phyloP scores from a whole-genome alignment of 768 basidiomycete species.

The Naganishia vaughanmartiniae region DNA sequence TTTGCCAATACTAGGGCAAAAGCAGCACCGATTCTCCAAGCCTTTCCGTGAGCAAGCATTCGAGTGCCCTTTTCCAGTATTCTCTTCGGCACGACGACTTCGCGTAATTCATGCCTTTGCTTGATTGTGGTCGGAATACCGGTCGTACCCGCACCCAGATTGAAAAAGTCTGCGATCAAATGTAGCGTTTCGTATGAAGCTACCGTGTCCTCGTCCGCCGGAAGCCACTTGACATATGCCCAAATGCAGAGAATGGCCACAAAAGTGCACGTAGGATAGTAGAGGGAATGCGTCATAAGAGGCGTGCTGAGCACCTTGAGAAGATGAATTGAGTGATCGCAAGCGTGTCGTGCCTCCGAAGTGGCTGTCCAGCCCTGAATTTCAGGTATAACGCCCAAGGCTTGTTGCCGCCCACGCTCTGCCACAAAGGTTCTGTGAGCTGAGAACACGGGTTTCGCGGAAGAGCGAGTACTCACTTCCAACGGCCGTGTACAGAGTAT shows the following conservation, averaged over 20 bases:
- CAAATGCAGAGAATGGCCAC: slow-evolving; percentile 26
- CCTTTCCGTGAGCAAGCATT: slow-evolving; percentile 26
- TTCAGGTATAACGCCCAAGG: slow-evolving; percentile 21
- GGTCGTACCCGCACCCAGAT: not conserved
- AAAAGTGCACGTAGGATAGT: slow-evolving; percentile 26
- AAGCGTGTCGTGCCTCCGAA: slow-evolving; percentile 23
- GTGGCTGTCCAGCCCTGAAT: slow-evolving; percentile 24
- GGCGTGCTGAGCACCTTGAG: slow-evolving; percentile 25
- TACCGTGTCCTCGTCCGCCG: slow-evolving; percentile 17
- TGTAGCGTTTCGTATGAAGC: slow-evolving; percentile 15
- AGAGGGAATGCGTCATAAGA: slow-evolving; percentile 21
- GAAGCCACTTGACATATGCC: slow-evolving; percentile 29
- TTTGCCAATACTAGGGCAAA: slow-evolving; percentile 27
- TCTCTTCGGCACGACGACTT: slow-evolving; percentile 16
- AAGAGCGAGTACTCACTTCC: slow-evolving; percentile 17
- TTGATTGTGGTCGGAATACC: slow-evolving; percentile 12
- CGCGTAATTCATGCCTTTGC: slow-evolving; percentile 7
- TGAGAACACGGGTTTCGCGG: not conserved
- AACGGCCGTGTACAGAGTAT: slow-evolving; percentile 23
- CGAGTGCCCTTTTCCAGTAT: slow-evolving; percentile 26
- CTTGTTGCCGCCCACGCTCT: slow-evolving; percentile 26
- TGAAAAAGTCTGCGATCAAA: slow-evolving; percentile 7
- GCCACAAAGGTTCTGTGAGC: not conserved
- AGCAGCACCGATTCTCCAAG: slow-evolving; percentile 27
- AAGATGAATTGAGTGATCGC: slow-evolving; percentile 21